Conservation (phyloP, 129 eudicot species). For the Flaveria ramosissima region DNA sequence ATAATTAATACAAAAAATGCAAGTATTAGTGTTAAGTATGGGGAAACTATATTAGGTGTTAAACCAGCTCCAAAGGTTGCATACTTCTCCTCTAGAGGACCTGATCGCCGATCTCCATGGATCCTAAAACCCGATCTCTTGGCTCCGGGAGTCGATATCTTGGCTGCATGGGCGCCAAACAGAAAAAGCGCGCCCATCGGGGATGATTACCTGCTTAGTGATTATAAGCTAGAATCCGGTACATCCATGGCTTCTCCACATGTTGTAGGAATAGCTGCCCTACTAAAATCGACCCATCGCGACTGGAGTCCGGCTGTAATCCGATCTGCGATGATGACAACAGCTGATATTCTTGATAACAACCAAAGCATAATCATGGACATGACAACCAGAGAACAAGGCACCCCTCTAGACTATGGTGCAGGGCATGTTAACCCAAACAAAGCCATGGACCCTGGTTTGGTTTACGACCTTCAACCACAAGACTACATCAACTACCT, state of each 20-base stretch:
- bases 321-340: conserved; percentile 61
- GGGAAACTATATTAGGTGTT: conserved; percentile 36
- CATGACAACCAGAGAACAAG: conserved; percentile 29
- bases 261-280: conserved; percentile 45
- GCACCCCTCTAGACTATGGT: conserved; percentile 49
- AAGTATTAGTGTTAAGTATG: conserved; percentile 42
- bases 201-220: conserved; percentile 40
- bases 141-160: conserved; percentile 46
- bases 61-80: conserved; percentile 53
- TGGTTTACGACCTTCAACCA: conserved; percentile 42
- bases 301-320: conserved; percentile 58
- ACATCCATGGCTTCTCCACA: conserved; percentile 59
- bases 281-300: conserved; percentile 43
- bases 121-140: conserved; percentile 51
- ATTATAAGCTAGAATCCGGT: conserved; percentile 39
- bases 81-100: conserved; percentile 51
- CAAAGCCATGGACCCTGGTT: conserved; percentile 56
- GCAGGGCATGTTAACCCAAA: conserved; percentile 54
- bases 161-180: conserved; percentile 58
- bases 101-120: conserved; percentile 38
- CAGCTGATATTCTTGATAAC: conserved; percentile 40
- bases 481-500: conserved; percentile 47
- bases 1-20: conserved; percentile 34
- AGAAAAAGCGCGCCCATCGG: conserved; percentile 34
- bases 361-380: conserved; percentile 33